Conservation (phyloP, 2,329 filamentous ascomycete species). For the Alternaria brassicae region DNA sequence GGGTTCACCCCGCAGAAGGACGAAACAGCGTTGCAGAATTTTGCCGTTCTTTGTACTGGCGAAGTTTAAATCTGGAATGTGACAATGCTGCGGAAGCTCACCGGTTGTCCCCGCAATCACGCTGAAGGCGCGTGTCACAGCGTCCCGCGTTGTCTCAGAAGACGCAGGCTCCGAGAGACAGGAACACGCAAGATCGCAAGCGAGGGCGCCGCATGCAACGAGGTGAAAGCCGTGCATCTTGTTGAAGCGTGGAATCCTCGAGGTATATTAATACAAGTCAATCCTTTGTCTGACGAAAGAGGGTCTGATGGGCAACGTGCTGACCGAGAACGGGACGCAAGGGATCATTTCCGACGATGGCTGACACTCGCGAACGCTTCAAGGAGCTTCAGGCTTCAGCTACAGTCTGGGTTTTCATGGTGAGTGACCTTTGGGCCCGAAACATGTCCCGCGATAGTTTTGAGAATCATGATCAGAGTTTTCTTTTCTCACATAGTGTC, state of each 20-base stretch:
- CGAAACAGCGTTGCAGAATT: conserved; percentile 4
- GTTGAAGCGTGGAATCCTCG: conserved; percentile 3
- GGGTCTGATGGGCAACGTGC: conserved; percentile 12
- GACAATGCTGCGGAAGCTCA: conserved; percentile 5
- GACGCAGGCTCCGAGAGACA: conserved; percentile 5
- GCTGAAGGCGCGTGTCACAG: conserved; percentile 11
- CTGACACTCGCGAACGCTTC: conserved; percentile 5
- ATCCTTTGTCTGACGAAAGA: conserved; percentile 10
- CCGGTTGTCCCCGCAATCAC: conserved; percentile 14
- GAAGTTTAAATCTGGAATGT: background rate
- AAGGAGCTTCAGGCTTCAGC: background rate
- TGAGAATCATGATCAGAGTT: conserved; percentile 3
- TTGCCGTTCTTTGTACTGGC: background rate
- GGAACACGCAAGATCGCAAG: conserved; percentile 8
- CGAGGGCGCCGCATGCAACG: conserved; percentile 7
- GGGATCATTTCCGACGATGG: background rate
- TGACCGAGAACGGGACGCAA: conserved; percentile 6
- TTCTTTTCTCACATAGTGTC: conserved; percentile 3
- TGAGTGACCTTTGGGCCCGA: conserved; percentile 13
- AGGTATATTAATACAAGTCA: conserved; percentile 15
- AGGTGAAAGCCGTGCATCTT: conserved; percentile 13
- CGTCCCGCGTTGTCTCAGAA: conserved; percentile 18
- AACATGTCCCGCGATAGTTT: conserved; percentile 4
- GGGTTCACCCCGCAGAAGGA: conserved; percentile 2
- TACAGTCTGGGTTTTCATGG: conserved; percentile 6